Base-by-base conservation (phyloP, 805 yeast genomes). In the Myxozyma neglecta region DNA sequence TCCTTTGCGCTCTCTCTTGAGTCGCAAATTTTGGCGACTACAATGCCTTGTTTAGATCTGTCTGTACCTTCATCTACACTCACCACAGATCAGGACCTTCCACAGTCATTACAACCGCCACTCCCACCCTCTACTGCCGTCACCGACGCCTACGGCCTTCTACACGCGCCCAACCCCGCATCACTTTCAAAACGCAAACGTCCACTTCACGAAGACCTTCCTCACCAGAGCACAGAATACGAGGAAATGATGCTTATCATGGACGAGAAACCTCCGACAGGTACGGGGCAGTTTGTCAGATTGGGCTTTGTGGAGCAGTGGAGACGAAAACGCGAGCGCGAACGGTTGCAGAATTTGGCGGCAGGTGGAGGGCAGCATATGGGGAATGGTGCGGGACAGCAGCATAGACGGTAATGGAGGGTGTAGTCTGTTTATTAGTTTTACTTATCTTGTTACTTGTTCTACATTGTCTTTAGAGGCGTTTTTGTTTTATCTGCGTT, bases 231-330 rank as follows among this genome's bases (percentile, higher is more conserved):
- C 46, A 83, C 86, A 59, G 96, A 90, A 66, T 90, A 89, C 76
- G 98, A 94, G 74, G 96, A 90, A 71, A 79, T 91, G 71, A 93
- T 93, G 98, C 78, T 86, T 36, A 79, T 85, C 9, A 76, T 86
- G 80, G 81, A 80, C 65, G 87, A 85, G 54, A 74, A 75, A 56
- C 74, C 80, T 0, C 73, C 79, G 39, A 74, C 79, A 7, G 72
- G 77, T 0, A 71, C 80, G 29, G 78, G 79, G 49, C 96, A 91
- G 73, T 94, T 94, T 74, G 84, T 89, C 80, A 83, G 98, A 66
- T 77, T 93, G 55, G 81, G 96, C 65, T 90, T 92, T 70, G 88
- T 93, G 61, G 98, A 93, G 73, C 94, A 88, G 74, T 85, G 89
- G 76, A 80, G 96, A 57, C 79, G 88, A 51, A 83, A 88, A 71